Evolutionary conservation across 768 basidiomycete genomes (phyloP).

Genomic region (Lactarius pseudohatsudake): DNA sequence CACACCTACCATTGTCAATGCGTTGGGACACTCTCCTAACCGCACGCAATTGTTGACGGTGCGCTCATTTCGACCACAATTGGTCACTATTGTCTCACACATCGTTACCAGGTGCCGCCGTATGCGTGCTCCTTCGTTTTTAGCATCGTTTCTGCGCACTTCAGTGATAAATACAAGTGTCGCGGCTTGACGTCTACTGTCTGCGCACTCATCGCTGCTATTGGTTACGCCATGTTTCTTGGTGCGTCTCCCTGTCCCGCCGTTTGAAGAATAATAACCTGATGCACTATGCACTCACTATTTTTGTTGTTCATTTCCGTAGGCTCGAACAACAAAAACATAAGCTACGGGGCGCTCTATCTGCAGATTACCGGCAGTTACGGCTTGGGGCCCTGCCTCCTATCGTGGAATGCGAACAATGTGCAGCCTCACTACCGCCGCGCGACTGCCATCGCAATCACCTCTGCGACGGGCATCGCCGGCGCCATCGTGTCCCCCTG

Average conservation of each 20-base stretch:
- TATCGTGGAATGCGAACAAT: not conserved
- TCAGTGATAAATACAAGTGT: not conserved
- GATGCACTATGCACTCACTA: too few relatives aligned
- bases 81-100: not conserved
- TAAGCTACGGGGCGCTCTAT: not conserved
- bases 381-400: not conserved
- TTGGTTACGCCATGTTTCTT: conserved; percentile 24
- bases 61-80: conserved; percentile 12
- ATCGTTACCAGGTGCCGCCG: not conserved
- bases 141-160: not conserved
- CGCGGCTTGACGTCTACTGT: not conserved
- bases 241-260: conserved; percentile 1
- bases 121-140: conserved; percentile 1
- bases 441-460: not conserved
- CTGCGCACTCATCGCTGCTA: not conserved
- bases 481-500: not conserved
- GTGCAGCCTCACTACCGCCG: conserved; percentile 1
- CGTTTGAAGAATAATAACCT: not conserved
- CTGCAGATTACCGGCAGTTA: not conserved
- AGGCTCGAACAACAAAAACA: not conserved
- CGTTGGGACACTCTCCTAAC: conserved; percentile 34
- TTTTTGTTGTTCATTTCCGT: not conserved
- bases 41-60: conserved; percentile 36
- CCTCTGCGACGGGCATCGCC: not conserved
- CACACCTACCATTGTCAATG: conserved; percentile 32